Percentiles rank a stretch among this genome's conserved stretches.
Evolutionary conservation across 306 rosid species (phyloP).

Genomic region (Glycine tomentella): DNA sequence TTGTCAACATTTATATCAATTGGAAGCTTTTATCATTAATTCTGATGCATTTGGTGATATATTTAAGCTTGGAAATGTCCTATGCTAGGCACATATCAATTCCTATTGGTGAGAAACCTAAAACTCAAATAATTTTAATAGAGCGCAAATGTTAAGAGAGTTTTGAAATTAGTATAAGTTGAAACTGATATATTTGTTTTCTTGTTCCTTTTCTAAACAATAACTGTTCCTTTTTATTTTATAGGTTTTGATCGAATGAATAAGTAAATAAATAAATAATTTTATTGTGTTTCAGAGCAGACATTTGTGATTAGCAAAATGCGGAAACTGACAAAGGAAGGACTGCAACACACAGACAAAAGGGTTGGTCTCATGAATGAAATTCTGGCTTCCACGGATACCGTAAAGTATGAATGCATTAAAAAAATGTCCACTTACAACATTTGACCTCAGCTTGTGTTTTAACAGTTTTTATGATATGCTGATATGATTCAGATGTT

Average conservation of each 20-base stretch:
- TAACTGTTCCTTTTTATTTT: conserved; percentile 25
- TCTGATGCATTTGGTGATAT: too few species aligned
- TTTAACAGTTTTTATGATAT: conserved; percentile 34
- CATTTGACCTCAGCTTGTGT: neutral
- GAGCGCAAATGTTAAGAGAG: neutral
- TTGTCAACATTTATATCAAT: too few species aligned
- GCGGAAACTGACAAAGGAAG: conserved; percentile 78
- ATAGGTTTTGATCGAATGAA: conserved; percentile 1
- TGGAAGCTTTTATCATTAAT: too few species aligned
- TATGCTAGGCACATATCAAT: too few species aligned
- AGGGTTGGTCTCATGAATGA: conserved; percentile 91
- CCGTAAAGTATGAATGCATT: conserved; percentile 74
- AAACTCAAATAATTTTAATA: neutral
- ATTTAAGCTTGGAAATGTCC: too few species aligned
- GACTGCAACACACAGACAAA: conserved; percentile 77
- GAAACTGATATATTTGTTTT: neutral
- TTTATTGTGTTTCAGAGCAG: conserved; percentile 48
- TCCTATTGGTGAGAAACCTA: neutral
- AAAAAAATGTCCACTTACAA: too few species aligned
- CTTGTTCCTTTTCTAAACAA: neutral
- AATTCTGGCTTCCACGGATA: conserved; percentile 89
- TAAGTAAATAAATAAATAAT: neutral
- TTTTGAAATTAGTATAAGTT: conserved; percentile 14
- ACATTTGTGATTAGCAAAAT: conserved; percentile 70
- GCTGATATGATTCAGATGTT: conserved; percentile 73